Percentiles rank a stretch among this genome's conserved stretches.
Conservation (phyloP, 1,139 yeast genomes). For the Kluyveromyces sp. region DNA sequence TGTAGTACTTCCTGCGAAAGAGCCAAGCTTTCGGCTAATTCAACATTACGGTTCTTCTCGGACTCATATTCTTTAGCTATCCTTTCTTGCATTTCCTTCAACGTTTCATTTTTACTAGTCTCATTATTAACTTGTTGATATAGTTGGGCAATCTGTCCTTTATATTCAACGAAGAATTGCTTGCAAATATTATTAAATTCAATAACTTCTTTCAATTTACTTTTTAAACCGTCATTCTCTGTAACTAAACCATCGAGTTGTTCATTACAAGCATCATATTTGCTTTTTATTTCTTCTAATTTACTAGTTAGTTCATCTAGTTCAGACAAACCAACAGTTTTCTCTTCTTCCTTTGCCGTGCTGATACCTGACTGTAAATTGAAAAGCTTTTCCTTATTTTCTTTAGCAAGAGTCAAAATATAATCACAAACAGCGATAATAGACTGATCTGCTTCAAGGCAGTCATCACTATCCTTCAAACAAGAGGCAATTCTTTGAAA, state of each 20-base stretch:
- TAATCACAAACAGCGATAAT: slow-evolving; percentile 8
- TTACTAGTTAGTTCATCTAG: slow-evolving; percentile 3
- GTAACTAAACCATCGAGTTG: slow-evolving; percentile 1
- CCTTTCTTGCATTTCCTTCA: slow-evolving; percentile 2
- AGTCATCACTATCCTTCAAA: slow-evolving; percentile 4
- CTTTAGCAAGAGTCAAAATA: slow-evolving; percentile 4
- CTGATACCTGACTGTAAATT: background rate
- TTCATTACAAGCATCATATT: slow-evolving; percentile 1
- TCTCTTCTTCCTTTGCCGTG: background rate
- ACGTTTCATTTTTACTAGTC: slow-evolving; percentile 1
- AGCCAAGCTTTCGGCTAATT: slow-evolving; percentile 3
- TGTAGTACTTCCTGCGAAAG: slow-evolving; percentile 2
- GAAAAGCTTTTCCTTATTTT: background rate
- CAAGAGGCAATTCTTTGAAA: slow-evolving; percentile 8
- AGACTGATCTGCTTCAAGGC: slow-evolving; percentile 1
- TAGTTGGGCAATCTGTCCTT: slow-evolving; percentile 1
- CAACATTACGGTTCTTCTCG: background rate
- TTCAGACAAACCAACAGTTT: slow-evolving; percentile 5
- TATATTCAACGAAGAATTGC: slow-evolving; percentile 4
- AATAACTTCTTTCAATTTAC: slow-evolving; percentile 6
- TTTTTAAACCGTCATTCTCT: slow-evolving; percentile 6
- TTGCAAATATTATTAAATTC: slow-evolving; percentile 6
- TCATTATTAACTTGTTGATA: slow-evolving; percentile 1
- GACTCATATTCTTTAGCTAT: slow-evolving; percentile 2
- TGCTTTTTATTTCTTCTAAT: slow-evolving; percentile 6